Evolutionary conservation across 163 green algal genomes (phyloP).

Genomic region (Scenedesmus sp.): DNA sequence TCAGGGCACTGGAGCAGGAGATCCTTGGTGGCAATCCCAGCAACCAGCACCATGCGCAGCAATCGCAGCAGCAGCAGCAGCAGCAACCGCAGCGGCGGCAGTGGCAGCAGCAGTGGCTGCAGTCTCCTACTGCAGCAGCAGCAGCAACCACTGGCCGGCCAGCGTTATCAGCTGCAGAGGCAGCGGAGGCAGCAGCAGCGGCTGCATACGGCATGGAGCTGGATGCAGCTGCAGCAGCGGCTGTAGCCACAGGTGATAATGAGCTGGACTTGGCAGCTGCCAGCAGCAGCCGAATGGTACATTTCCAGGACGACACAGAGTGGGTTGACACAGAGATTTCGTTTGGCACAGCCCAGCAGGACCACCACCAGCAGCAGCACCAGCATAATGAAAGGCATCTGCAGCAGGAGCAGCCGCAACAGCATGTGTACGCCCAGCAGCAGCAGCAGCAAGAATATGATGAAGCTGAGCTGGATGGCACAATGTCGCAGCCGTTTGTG

Average conservation of each 20-base stretch:
- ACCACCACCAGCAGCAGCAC: slow-evolving; percentile 37
- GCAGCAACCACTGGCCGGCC: background rate
- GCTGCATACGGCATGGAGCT: slow-evolving; percentile 17
- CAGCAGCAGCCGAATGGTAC: background rate
- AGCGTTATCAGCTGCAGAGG: slow-evolving; percentile 1
- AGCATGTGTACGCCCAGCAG: background rate
- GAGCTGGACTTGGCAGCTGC: slow-evolving; percentile 34
- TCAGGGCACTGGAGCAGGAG: slow-evolving; percentile 67
- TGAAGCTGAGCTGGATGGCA: background rate
- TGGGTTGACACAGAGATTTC: slow-evolving; percentile 52
- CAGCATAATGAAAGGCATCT: background rate
- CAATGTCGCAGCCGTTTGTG: slow-evolving; percentile 58
- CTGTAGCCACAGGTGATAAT: background rate
- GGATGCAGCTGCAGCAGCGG: background rate
- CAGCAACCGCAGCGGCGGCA: slow-evolving; percentile 27
- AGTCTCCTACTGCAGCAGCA: background rate
- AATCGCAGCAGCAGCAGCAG: slow-evolving; percentile 22
- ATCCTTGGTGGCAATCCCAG: slow-evolving; percentile 56
- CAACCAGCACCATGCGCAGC: slow-evolving; percentile 27
- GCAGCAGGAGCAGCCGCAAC: slow-evolving; percentile 1
- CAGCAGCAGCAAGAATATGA: background rate
- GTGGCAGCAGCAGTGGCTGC: background rate
- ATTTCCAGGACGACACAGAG: slow-evolving; percentile 47
- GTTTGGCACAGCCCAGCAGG: slow-evolving; percentile 36
- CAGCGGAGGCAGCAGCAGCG: slow-evolving; percentile 37